Evolutionary conservation across 352 stramenopile species (phyloP).

Genomic region (Phytopythium mirpurense): DNA sequence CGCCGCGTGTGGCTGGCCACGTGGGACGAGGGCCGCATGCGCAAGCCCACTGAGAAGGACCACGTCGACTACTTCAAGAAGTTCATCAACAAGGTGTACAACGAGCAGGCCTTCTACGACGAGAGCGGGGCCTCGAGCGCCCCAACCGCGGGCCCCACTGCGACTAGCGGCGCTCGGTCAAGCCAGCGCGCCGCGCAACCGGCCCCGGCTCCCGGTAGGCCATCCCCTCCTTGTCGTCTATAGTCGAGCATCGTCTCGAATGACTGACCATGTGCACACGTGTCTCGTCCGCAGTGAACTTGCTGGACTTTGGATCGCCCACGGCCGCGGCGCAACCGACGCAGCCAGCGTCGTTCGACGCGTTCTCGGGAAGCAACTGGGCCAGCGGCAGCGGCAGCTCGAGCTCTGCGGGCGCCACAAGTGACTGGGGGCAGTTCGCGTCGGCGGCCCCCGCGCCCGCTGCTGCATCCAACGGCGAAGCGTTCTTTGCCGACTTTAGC

Average conservation of each 20-base stretch:
- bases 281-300: slow-evolving; percentile 23
- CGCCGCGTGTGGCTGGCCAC: slow-evolving; percentile 83
- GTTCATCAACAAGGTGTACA: slow-evolving; percentile 84
- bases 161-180: slow-evolving; percentile 3
- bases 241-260: no score
- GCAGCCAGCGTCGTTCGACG: slow-evolving; percentile 27
- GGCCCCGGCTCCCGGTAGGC: not conserved
- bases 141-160: not conserved
- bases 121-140: slow-evolving; percentile 22
- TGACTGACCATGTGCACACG: no score
- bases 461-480: slow-evolving; percentile 8
- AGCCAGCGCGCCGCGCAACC: slow-evolving; percentile 7
- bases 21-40: slow-evolving; percentile 69
- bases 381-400: slow-evolving; percentile 6
- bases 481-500: slow-evolving; percentile 25
- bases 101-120: slow-evolving; percentile 73
- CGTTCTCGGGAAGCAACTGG: slow-evolving; percentile 20
- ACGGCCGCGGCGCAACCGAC: slow-evolving; percentile 15
- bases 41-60: slow-evolving; percentile 67
- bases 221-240: no score
- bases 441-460: slow-evolving; percentile 15
- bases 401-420: not conserved
- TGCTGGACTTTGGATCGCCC: slow-evolving; percentile 55
- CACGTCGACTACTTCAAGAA: slow-evolving; percentile 83
- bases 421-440: slow-evolving; percentile 30